phyloP scores from a whole-genome alignment of 192 early-diverging fungal genomes.

The Dissophora globulifera region DNA sequence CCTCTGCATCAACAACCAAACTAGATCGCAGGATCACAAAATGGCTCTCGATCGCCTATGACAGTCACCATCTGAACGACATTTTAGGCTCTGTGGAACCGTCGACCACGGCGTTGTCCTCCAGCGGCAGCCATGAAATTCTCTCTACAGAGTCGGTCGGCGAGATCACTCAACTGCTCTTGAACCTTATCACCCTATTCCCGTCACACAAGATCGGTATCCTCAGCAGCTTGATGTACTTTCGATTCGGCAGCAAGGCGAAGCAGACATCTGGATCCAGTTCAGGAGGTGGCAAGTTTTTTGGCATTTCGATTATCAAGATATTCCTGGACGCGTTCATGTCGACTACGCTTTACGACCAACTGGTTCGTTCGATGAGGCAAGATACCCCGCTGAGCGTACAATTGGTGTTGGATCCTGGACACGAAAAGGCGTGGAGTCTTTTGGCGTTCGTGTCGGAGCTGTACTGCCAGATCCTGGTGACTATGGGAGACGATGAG shows the following conservation, averaged over 20 bases:
- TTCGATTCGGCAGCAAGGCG: slow-evolving; percentile 30
- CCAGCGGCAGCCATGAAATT: not conserved
- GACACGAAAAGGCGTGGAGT: slow-evolving; percentile 62
- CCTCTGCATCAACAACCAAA: not conserved
- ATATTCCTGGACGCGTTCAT: slow-evolving; percentile 42
- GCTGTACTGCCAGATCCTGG: slow-evolving; percentile 73
- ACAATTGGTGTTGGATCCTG: slow-evolving; percentile 45
- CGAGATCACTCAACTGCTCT: slow-evolving; percentile 60
- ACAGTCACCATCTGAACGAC: slow-evolving; percentile 50
- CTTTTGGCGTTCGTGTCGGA: slow-evolving; percentile 78
- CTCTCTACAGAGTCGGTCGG: slow-evolving; percentile 24
- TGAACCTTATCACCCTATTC: slow-evolving; percentile 68
- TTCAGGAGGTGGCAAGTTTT: slow-evolving; percentile 27
- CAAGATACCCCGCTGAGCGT: slow-evolving; percentile 19
- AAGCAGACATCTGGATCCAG: slow-evolving; percentile 19
- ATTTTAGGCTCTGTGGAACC: slow-evolving; percentile 43
- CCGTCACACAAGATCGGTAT: slow-evolving; percentile 63
- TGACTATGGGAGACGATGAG: slow-evolving; percentile 90
- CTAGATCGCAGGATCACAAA: slow-evolving; percentile 51
- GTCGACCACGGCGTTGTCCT: not conserved
- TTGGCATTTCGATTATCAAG: slow-evolving; percentile 28
- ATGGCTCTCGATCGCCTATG: slow-evolving; percentile 54
- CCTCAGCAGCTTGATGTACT: slow-evolving; percentile 60
- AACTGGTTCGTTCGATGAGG: slow-evolving; percentile 20
- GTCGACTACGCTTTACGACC: slow-evolving; percentile 11